Percentiles rank a stretch among this genome's conserved stretches.
phyloP scores from a whole-genome alignment of 2,329 filamentous ascomycete species.

The Penicillium sp. region DNA sequence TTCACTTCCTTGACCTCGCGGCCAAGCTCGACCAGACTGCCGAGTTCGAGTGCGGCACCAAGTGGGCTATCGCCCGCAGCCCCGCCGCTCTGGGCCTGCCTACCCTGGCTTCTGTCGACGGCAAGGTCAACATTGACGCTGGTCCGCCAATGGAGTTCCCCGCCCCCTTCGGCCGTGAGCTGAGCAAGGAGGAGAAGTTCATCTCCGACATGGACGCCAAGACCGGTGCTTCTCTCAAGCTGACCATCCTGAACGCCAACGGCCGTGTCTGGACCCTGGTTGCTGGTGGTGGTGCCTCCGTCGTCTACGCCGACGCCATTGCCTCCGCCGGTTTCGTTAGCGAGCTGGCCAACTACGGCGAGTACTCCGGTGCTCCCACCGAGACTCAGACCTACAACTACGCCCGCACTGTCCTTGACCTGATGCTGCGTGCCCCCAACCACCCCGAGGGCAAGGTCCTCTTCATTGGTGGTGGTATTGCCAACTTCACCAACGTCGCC shows the following conservation, averaged over 20 bases:
- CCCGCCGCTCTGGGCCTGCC: slow-evolving; percentile 84
- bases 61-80: slow-evolving; percentile 95
- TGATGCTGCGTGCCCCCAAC: slow-evolving; percentile 89
- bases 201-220: slow-evolving; percentile 98
- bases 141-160: slow-evolving; percentile 99
- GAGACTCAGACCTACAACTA: slow-evolving; percentile 99
- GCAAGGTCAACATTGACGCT: slow-evolving; percentile 89
- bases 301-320: slow-evolving; percentile 98
- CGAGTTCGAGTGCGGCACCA: slow-evolving; percentile 98
- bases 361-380: slow-evolving; percentile 98
- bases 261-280: slow-evolving; percentile 98
- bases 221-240: slow-evolving; percentile 97
- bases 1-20: slow-evolving; percentile 97
- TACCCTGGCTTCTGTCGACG: slow-evolving; percentile 59
- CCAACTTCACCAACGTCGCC: slow-evolving; percentile 99
- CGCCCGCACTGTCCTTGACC: slow-evolving; percentile 90
- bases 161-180: slow-evolving; percentile 95
- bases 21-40: slow-evolving; percentile 99
- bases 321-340: slow-evolving; percentile 92
- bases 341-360: slow-evolving; percentile 98
- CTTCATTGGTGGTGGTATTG: slow-evolving; percentile 99
- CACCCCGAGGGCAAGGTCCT: slow-evolving; percentile 92
- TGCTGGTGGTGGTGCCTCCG: slow-evolving; percentile 97
- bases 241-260: slow-evolving; percentile 87
- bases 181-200: slow-evolving; percentile 98